These are phyloP conservation scores for Vigna mungo DNA, from an alignment of 306 rosid species.

Conservation along the genomic window DNA sequence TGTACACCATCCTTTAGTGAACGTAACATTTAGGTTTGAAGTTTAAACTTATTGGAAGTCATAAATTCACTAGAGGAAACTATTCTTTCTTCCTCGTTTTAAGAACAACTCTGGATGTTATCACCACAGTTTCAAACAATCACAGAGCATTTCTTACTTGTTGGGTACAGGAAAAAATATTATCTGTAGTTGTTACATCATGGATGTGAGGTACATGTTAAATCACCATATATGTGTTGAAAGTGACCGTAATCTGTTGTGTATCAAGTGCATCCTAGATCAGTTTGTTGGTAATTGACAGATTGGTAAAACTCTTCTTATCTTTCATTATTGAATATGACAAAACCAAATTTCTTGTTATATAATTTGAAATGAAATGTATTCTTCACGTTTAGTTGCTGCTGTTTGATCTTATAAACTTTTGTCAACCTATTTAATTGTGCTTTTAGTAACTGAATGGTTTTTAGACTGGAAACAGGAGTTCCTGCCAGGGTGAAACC, in stretches of 20 bases:
- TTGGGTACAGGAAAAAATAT: not conserved
- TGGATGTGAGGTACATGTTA: not conserved
- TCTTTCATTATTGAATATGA: slow-evolving; percentile 5
- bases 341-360: slow-evolving; percentile 12
- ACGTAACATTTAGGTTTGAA: too few species aligned
- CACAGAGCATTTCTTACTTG: not conserved
- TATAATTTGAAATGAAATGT: slow-evolving; percentile 18
- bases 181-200: not conserved
- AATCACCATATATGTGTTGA: slow-evolving; percentile 19
- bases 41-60: too few species aligned
- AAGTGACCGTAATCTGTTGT: slow-evolving; percentile 26
- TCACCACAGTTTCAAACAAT: not conserved
- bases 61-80: too few species aligned
- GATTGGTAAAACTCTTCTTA: slow-evolving; percentile 17
- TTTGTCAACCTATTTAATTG: slow-evolving; percentile 28
- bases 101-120: too few species aligned
- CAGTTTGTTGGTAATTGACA: slow-evolving; percentile 4
- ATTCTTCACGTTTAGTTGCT: slow-evolving; percentile 27
- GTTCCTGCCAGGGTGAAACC: slow-evolving; percentile 83
- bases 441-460: slow-evolving; percentile 41
- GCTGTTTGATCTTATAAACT: slow-evolving; percentile 21
- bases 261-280: slow-evolving; percentile 27
- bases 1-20: too few species aligned
- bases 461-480: slow-evolving; percentile 89
- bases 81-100: too few species aligned